Percentiles rank a stretch among this genome's conserved stretches.
phyloP scores from a whole-genome alignment of 345 rosid genomes.

The Ceriops tagal region DNA sequence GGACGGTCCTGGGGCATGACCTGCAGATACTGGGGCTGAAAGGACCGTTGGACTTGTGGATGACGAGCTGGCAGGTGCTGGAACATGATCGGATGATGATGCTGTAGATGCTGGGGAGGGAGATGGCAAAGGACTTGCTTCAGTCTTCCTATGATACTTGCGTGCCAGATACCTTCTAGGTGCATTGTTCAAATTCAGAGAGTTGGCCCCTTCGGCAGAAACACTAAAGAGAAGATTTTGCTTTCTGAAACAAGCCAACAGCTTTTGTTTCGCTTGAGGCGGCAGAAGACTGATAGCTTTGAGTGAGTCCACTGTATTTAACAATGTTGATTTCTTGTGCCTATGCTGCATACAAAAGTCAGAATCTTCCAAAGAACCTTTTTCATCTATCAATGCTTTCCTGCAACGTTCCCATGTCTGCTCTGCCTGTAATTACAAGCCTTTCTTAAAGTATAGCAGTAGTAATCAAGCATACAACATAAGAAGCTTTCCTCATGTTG shows the following conservation, averaged over 20 bases:
- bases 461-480: too few relatives aligned
- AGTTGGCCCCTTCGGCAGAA: background rate
- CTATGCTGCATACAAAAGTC: constrained; percentile 14
- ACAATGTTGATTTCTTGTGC: constrained; percentile 19
- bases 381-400: constrained; percentile 33
- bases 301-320: constrained; percentile 13
- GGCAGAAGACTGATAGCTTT: constrained; percentile 22
- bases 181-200: background rate
- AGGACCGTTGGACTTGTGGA: too few relatives aligned
- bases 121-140: too few relatives aligned
- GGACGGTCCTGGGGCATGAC: too few relatives aligned
- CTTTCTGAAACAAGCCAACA: constrained; percentile 35
- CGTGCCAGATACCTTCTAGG: background rate
- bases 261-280: constrained; percentile 19
- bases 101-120: too few relatives aligned
- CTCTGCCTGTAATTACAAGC: constrained; percentile 43
- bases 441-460: too few relatives aligned
- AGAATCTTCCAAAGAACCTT: constrained; percentile 26
- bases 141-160: too few relatives aligned
- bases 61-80: too few relatives aligned
- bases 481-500: too few relatives aligned
- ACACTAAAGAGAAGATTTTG: constrained; percentile 6
- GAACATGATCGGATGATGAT: too few relatives aligned
- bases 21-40: too few relatives aligned
- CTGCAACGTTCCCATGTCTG: constrained; percentile 39